Percentiles rank a stretch among this genome's conserved stretches.
phyloP scores from a whole-genome alignment of 768 basidiomycete species.

The Leccinum fibrillosum region DNA sequence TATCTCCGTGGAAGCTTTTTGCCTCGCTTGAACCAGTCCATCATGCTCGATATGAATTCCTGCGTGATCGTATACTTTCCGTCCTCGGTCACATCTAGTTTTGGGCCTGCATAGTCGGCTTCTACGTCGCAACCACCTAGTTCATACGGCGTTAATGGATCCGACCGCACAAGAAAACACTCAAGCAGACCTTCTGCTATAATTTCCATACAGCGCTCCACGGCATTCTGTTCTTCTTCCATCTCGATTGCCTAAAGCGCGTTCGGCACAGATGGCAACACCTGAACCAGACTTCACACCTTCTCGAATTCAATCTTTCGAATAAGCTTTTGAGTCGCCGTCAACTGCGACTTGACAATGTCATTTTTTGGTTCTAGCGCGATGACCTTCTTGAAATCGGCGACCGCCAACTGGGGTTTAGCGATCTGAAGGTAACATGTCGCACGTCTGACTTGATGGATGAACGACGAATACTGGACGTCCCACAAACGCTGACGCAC shows the following conservation, averaged over 20 bases:
- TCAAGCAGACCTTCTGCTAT: conserved; percentile 63
- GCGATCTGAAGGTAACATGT: conserved; percentile 88
- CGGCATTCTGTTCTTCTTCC: conserved; percentile 82
- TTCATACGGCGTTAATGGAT: conserved; percentile 6
- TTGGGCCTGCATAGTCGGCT: conserved; percentile 69
- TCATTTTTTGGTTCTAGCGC: conserved; percentile 84
- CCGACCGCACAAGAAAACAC: not conserved
- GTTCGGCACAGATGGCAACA: conserved; percentile 1
- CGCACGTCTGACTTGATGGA: conserved; percentile 58
- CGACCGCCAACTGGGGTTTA: conserved; percentile 80
- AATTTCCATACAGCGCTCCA: conserved; percentile 72
- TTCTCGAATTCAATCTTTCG: conserved; percentile 91
- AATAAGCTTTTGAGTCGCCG: conserved; percentile 87
- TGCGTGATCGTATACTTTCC: conserved; percentile 71
- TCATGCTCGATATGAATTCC: conserved; percentile 82
- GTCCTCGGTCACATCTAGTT: conserved; percentile 52
- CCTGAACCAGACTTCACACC: conserved; percentile 35
- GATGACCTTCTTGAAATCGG: conserved; percentile 85
- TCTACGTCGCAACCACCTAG: conserved; percentile 81
- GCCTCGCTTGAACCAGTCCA: conserved; percentile 91
- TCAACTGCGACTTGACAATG: conserved; percentile 72
- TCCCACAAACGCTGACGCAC: conserved; percentile 35
- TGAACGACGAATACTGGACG: not conserved
- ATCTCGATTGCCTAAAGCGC: conserved; percentile 77
- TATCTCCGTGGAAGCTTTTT: conserved; percentile 87